Evolutionary conservation across 176 grass and related monocot species (phyloP).

Genomic region (Carex parvula): DNA sequence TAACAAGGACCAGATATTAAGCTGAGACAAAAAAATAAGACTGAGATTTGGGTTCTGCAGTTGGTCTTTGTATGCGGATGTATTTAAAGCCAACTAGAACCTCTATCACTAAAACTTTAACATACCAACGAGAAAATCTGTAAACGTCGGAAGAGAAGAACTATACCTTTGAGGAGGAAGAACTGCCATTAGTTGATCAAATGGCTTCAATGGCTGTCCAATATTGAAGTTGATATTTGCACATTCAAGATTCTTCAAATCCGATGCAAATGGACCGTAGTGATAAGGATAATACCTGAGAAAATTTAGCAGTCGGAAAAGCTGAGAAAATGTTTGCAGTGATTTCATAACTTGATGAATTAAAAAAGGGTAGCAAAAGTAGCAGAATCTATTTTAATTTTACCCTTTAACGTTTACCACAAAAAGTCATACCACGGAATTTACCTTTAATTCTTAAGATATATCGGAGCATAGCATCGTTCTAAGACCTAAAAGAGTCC

Average conservation of each 20-base stretch:
- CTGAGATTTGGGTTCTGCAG: too few species aligned
- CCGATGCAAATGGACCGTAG: slow-evolving; percentile 52
- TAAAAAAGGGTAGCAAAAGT: too few species aligned
- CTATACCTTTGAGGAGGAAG: slow-evolving; percentile 37
- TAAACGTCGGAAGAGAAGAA: not conserved
- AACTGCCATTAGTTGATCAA: slow-evolving; percentile 65
- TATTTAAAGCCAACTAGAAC: not conserved
- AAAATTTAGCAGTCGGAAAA: not conserved
- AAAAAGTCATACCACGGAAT: too few species aligned
- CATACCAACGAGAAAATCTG: not conserved
- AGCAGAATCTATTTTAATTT: too few species aligned
- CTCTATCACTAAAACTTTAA: not conserved
- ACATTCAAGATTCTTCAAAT: slow-evolving; percentile 40
- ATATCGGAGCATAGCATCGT: not conserved
- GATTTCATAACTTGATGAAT: not conserved
- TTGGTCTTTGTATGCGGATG: not conserved
- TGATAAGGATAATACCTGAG: slow-evolving; percentile 59
- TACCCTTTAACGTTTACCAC: too few species aligned
- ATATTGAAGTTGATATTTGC: slow-evolving; percentile 38
- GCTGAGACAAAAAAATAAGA: not conserved
- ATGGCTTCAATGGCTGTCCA: slow-evolving; percentile 43
- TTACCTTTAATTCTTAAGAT: not conserved
- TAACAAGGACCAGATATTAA: not conserved
- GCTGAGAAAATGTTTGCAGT: not conserved
- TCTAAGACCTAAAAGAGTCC: not conserved